A percentile compares a stretch with the other conserved stretches of the same genome.
These are phyloP conservation scores for Thelonectria discophora DNA, from an alignment of 2,329 filamentous ascomycete species.

Conservation along the genomic window DNA sequence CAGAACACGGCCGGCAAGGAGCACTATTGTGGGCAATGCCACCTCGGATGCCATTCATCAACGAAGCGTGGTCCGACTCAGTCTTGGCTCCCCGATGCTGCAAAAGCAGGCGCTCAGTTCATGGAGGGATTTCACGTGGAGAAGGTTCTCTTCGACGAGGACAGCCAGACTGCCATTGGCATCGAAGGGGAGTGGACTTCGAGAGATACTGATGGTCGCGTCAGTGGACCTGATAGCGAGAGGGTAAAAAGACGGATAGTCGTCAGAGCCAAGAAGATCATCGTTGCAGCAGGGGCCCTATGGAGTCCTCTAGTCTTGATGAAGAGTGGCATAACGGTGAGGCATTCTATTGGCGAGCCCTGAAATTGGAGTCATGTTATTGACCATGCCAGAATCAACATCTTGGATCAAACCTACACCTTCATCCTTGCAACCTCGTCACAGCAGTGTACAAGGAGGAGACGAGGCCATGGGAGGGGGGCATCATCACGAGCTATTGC, in stretches of 20 bases:
- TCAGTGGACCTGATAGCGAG: constrained; percentile 59
- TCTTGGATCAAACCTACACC: constrained; percentile 81
- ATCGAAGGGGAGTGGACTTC: constrained; percentile 80
- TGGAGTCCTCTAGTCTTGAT: constrained; percentile 79
- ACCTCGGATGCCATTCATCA: constrained; percentile 68
- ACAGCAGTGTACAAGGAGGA: constrained; percentile 74
- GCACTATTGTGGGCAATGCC: constrained; percentile 77
- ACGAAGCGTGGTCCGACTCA: constrained; percentile 83
- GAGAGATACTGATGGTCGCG: constrained; percentile 68
- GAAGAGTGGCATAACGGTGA: constrained; percentile 77
- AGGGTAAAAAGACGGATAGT: constrained; percentile 67
- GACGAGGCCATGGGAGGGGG: constrained; percentile 75
- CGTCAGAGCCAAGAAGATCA: constrained; percentile 81
- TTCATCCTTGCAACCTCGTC: constrained; percentile 76
- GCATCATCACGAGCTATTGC: constrained; percentile 82
- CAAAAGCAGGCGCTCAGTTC: constrained; percentile 78
- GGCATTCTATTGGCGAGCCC: constrained; percentile 30
- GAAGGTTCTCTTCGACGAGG: constrained; percentile 72
- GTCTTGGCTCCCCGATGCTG: constrained; percentile 82
- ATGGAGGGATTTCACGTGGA: constrained; percentile 83
- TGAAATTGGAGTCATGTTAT: constrained; percentile 16
- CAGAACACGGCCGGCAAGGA: constrained; percentile 80
- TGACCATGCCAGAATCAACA: constrained; percentile 69
- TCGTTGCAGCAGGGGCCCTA: constrained; percentile 80
- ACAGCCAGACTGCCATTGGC: constrained; percentile 69